phyloP scores from a whole-genome alignment of 1,284 basidiomycete genomes.

The Puccinia polysora region DNA sequence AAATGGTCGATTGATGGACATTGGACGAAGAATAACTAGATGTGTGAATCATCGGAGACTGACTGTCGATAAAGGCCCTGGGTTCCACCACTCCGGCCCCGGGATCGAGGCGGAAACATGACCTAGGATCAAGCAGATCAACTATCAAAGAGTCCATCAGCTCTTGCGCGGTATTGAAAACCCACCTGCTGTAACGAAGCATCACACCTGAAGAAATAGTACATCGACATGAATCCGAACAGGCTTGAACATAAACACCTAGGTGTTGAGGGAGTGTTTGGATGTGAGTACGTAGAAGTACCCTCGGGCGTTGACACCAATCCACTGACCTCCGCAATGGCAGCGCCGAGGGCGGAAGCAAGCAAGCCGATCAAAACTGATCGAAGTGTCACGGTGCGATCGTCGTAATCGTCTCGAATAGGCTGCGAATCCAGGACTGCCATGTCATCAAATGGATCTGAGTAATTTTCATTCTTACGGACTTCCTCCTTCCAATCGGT shows the following conservation, averaged over 20 bases:
- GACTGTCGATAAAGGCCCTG: constrained; percentile 8
- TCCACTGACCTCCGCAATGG: constrained; percentile 30
- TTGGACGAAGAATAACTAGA: no score
- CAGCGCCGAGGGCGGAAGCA: constrained; percentile 14
- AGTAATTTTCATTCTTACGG: no score
- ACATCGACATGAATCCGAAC: constrained; percentile 7
- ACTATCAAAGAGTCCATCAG: constrained; percentile 1
- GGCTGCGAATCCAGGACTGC: constrained; percentile 21
- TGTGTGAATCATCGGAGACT: no score
- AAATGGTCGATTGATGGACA: no score
- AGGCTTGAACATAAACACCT: constrained; percentile 40
- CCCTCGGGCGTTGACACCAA: no score
- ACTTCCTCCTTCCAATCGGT: no score
- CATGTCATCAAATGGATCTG: constrained; percentile 36
- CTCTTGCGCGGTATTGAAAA: not conserved
- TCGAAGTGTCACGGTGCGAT: constrained; percentile 17
- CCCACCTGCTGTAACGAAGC: not conserved
- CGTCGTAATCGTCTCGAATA: constrained; percentile 15
- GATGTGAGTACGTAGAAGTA: no score
- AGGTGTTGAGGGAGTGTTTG: no score
- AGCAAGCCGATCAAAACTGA: constrained; percentile 21
- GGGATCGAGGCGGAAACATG: constrained; percentile 20
- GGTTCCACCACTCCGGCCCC: constrained; percentile 39
- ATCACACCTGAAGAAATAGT: constrained; percentile 28
- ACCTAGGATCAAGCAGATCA: constrained; percentile 15